Evolutionary conservation across 1,139 yeast species (phyloP).

Genomic region (Nakaseomyces sp.): DNA sequence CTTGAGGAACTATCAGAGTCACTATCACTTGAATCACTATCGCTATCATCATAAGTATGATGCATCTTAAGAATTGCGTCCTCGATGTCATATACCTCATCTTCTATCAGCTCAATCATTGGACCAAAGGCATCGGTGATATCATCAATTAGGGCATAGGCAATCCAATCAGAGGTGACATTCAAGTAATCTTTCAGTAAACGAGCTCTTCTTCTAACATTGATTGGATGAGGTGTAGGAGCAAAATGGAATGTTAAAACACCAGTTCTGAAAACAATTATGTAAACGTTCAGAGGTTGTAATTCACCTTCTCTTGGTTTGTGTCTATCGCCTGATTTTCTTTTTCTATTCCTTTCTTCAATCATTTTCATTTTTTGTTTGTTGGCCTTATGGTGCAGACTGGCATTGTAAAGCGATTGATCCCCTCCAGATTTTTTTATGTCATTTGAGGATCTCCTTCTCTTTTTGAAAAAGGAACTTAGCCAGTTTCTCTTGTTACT

Average conservation of each 20-base stretch:
- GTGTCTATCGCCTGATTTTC: constrained; percentile 37
- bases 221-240: constrained; percentile 92
- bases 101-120: constrained; percentile 85
- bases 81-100: constrained; percentile 84
- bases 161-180: constrained; percentile 93
- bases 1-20: constrained; percentile 32
- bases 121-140: constrained; percentile 97
- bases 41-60: constrained; percentile 50
- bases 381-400: constrained; percentile 7
- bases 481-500: constrained; percentile 10
- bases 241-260: constrained; percentile 90
- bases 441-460: constrained; percentile 11
- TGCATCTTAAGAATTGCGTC: constrained; percentile 85
- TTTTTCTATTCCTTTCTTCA: constrained; percentile 33
- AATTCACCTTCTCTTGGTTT: constrained; percentile 63
- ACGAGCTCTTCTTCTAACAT: constrained; percentile 88
- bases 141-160: constrained; percentile 93
- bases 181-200: constrained; percentile 78
- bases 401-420: constrained; percentile 5
- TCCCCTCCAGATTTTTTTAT: background rate
- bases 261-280: constrained; percentile 83
- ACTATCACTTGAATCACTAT: constrained; percentile 34
- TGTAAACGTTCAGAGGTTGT: constrained; percentile 86
- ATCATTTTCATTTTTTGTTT: constrained; percentile 29
- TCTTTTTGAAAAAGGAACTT: constrained; percentile 9